A percentile compares a stretch with the other conserved stretches of the same genome.
Conservation (phyloP, 2,329 filamentous ascomycete genomes). For the Stenocarpella maydis region DNA sequence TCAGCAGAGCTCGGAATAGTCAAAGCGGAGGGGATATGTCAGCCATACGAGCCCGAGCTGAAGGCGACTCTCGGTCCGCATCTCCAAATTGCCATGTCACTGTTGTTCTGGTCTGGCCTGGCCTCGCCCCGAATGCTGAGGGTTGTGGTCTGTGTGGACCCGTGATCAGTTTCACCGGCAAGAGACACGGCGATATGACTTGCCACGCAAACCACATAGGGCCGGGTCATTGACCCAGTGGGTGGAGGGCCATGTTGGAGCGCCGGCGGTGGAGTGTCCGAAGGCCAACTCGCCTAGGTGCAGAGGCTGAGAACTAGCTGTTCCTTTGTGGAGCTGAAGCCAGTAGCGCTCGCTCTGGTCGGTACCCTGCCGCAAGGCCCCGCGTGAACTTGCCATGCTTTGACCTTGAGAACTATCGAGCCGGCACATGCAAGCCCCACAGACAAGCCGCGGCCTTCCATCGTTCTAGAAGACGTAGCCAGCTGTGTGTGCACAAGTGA, state of each 20-base stretch:
- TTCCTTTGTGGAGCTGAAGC: not conserved
- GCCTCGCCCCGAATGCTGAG: conserved; percentile 5
- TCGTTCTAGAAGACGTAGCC: conserved; percentile 7
- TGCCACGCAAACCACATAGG: not conserved
- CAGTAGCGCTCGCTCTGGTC: not conserved
- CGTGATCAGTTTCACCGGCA: not conserved
- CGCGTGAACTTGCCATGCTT: not conserved
- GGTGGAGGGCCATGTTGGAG: not conserved
- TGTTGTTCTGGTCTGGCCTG: not conserved
- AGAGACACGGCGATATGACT: not conserved
- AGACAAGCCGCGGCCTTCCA: not conserved
- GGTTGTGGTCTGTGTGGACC: not conserved
- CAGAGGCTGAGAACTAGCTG: not conserved
- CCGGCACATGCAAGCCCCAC: not conserved
- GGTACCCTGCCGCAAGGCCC: not conserved
- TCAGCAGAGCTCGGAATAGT: not conserved
- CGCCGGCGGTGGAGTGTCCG: conserved; percentile 7
- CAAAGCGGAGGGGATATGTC: not conserved
- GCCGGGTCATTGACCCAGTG: conserved; percentile 6
- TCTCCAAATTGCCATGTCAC: conserved; percentile 6
- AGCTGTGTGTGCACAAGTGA: not conserved
- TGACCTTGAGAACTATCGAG: conserved; percentile 2
- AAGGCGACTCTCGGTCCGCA: not conserved
- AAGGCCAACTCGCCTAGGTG: not conserved
- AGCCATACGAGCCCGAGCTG: conserved; percentile 18